Base-by-base conservation (phyloP, 2,329 filamentous ascomycete genomes). In the Xylariaceae sp. region DNA sequence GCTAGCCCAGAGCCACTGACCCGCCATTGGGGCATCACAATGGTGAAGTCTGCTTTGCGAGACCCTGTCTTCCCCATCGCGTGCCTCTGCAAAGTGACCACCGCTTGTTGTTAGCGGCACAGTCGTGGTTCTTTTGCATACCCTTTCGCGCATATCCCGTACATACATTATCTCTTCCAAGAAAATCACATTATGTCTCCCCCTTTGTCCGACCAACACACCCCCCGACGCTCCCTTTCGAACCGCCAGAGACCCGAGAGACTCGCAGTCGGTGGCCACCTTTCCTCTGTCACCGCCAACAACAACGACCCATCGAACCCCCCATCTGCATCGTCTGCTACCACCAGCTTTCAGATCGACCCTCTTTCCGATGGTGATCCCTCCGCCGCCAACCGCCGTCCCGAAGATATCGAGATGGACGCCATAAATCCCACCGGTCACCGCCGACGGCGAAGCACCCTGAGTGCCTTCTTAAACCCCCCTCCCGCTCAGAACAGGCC, bases 331-430 rank as follows among this genome's bases (percentile, higher is more conserved):
- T 62, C 62, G 4, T 64, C 62, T 37, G 58, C 59, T 5, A 64
- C 59, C 37, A 64, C 62, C 44, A 64, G 62, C 54, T 64, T 64
- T 49, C 58, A 61, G 52, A 51, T 61, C 52, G 59, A 61, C 45
- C 60, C 56, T 55, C 45, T 54, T 39, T 55, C 58, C 43, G 61
- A 63, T 61, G 58, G 49, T 56, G 55, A 48, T 16, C 48, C 50
- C 36, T 53, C 56, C 20, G 48, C 55, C 32, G 48, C 52, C 42
- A 52, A 49, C 45, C 62, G 57, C 45, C 61, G 49, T 43, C 53
- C 55, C 52, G 65, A 69, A 53, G 69, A 72, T 50, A 76, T 80
- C 55, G 77, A 81, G 67, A 80, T 80, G 75, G 76, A 73, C 50
- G 65, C 75, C 29, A 69, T 80, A 51, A 61, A 61, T 32, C 65